Evolutionary conservation across 768 basidiomycete genomes (phyloP).

Genomic region (Boletus sp.): DNA sequence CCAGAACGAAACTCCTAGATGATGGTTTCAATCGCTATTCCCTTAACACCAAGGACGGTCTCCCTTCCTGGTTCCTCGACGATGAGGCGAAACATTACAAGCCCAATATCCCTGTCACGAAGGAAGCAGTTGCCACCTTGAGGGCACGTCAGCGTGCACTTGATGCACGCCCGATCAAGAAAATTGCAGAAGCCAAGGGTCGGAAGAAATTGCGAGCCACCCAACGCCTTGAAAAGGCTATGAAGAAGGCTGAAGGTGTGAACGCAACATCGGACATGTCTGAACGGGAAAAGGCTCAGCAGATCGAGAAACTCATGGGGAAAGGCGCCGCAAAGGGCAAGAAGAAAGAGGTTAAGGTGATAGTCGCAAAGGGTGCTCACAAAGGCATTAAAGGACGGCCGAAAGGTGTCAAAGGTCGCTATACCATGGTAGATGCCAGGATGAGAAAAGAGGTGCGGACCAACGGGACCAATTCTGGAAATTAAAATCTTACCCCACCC

Average conservation of each 20-base stretch:
- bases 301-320: slow-evolving; percentile 89
- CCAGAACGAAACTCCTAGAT: slow-evolving; percentile 85
- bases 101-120: slow-evolving; percentile 93
- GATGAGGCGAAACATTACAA: slow-evolving; percentile 94
- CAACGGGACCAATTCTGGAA: neutral
- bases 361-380: slow-evolving; percentile 90
- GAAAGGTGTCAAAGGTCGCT: slow-evolving; percentile 93
- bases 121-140: slow-evolving; percentile 85
- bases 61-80: slow-evolving; percentile 96
- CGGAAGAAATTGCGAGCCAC: slow-evolving; percentile 91
- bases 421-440: slow-evolving; percentile 90
- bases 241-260: slow-evolving; percentile 95
- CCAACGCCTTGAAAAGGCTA: slow-evolving; percentile 82
- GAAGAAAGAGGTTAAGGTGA: slow-evolving; percentile 76
- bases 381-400: slow-evolving; percentile 91
- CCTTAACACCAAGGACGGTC: slow-evolving; percentile 84
- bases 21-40: slow-evolving; percentile 96
- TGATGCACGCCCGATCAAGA: slow-evolving; percentile 97
- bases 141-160: slow-evolving; percentile 89
- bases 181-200: slow-evolving; percentile 97
- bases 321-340: slow-evolving; percentile 72
- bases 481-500: slow-evolving; percentile 2
- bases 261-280: slow-evolving; percentile 85
- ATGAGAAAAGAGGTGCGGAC: slow-evolving; percentile 84
- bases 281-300: slow-evolving; percentile 92